Base-by-base conservation (phyloP, 352 stramenopile species). In the Peronosclerospora sorghi region DNA sequence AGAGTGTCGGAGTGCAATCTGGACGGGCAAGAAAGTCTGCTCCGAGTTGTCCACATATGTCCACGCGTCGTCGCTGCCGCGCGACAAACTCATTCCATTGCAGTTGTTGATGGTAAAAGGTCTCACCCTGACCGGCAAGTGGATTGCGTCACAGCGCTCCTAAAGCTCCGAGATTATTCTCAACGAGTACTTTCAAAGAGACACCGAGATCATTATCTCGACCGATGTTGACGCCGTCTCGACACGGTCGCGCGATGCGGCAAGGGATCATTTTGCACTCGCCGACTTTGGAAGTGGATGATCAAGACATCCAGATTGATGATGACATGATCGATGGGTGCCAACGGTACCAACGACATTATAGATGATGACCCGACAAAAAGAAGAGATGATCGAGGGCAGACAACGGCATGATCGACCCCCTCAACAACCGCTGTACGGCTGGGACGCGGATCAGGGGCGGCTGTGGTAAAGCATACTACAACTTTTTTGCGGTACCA, bases 111-210 rank as follows among this genome's bases (percentile, higher is more conserved):
- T 73, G 15, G 68, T 86, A 2, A 56, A 71, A 19, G 69, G 70
- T 4, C 46, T 94, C 18, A 87, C 77, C 2, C 65, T 76, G 6
- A 95, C 86, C 32, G 90, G 90, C 10, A 83, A 86, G 35, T 98
- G 92, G 93, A 85, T 97, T 54, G 82, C 84, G 14, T 84, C 86
- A 43, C 86, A 97, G 52, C 89, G 92, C 39, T 89, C 91, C 1
- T 86, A 97, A 50, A 84, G 77, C 55, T 93, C 81, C 7, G 73
- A 86, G 61, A 62, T 79, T n/a, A 94, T 98, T 62, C 63, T 97
- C 1, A 77, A 14, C 71, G 21, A 85, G 0, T 97, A 93, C 54
- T 83, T 97, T 19, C 59, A 87, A 38, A 84, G 83, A 45, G 88
- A 88, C 32, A 81, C 77, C 0, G 44, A 70, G 1, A 70, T 87